Evolutionary conservation across 2,329 filamentous ascomycete species (phyloP).

Genomic region (Monilinia fructigena): DNA sequence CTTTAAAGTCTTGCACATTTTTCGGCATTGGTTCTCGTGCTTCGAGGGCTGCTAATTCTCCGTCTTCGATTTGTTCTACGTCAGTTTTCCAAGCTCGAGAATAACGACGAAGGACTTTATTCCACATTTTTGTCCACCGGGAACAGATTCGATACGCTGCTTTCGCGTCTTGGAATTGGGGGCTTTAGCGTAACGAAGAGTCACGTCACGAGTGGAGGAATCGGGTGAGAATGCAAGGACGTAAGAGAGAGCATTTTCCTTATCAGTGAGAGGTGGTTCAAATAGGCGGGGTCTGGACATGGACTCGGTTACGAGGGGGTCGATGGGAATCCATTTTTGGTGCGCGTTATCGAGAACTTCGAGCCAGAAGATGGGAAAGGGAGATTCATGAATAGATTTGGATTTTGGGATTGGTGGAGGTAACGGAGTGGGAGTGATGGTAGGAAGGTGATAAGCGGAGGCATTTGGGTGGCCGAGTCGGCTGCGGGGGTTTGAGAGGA

Average conservation of each 20-base stretch:
- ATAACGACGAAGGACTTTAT: slow-evolving; percentile 51
- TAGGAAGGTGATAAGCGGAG: slow-evolving; percentile 49
- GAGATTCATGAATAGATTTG: slow-evolving; percentile 62
- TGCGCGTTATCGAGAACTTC: slow-evolving; percentile 83
- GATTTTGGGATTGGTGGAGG: slow-evolving; percentile 41
- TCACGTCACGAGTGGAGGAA: slow-evolving; percentile 78
- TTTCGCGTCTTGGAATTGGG: slow-evolving; percentile 89
- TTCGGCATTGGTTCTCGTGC: slow-evolving; percentile 80
- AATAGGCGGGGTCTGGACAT: slow-evolving; percentile 73
- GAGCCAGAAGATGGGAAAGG: slow-evolving; percentile 88
- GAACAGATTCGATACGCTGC: slow-evolving; percentile 67
- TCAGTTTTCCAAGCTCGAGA: slow-evolving; percentile 50
- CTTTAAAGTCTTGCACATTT: slow-evolving; percentile 83
- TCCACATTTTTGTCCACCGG: slow-evolving; percentile 53
- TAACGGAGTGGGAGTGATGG: slow-evolving; percentile 52
- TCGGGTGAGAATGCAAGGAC: slow-evolving; percentile 83
- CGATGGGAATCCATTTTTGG: slow-evolving; percentile 89
- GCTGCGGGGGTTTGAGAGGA: slow-evolving; percentile 32
- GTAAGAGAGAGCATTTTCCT: slow-evolving; percentile 75
- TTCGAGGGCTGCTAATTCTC: slow-evolving; percentile 68
- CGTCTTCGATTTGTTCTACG: slow-evolving; percentile 80
- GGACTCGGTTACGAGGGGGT: slow-evolving; percentile 77
- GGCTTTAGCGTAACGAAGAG: slow-evolving; percentile 79
- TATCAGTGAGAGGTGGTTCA: slow-evolving; percentile 79
- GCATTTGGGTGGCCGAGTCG: slow-evolving; percentile 45